phyloP scores from a whole-genome alignment of 75 land plant genomes.

The Picea sitchensis region DNA sequence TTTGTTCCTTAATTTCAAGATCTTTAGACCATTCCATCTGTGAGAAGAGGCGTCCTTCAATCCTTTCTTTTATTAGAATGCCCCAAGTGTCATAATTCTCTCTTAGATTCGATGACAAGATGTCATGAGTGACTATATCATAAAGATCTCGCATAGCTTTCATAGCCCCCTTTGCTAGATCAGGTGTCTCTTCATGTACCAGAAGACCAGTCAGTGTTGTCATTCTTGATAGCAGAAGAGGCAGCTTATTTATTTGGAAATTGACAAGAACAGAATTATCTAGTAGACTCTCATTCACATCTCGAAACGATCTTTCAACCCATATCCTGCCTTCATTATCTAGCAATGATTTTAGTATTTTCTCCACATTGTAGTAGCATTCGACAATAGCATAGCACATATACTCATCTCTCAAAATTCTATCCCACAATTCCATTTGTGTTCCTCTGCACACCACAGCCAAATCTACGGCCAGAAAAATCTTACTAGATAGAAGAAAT shows the following conservation, averaged over 20 bases:
- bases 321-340: slow-evolving; percentile 70
- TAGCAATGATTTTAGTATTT: no score
- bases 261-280: no score
- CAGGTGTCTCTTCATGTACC: slow-evolving; percentile 57
- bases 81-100: slow-evolving; percentile 74
- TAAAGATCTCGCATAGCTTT: slow-evolving; percentile 65
- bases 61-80: slow-evolving; percentile 48
- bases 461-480: no score
- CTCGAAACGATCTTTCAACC: slow-evolving; percentile 51
- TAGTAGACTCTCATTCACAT: no score
- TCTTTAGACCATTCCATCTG: slow-evolving; percentile 62
- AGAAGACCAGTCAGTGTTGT: slow-evolving; percentile 77
- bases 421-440: no score
- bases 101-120: slow-evolving; percentile 51
- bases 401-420: no score
- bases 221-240: slow-evolving; percentile 47
- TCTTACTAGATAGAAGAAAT: no score
- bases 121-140: slow-evolving; percentile 85
- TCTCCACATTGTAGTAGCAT: no score
- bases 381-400: no score
- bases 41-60: slow-evolving; percentile 65
- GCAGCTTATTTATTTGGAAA: slow-evolving; percentile 51
- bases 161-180: slow-evolving; percentile 56
- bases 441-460: no score
- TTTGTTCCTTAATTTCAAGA: slow-evolving; percentile 56